These are phyloP conservation scores for Euryodendron excelsum DNA, from an alignment of 148 eudicot species.

Conservation along the genomic window DNA sequence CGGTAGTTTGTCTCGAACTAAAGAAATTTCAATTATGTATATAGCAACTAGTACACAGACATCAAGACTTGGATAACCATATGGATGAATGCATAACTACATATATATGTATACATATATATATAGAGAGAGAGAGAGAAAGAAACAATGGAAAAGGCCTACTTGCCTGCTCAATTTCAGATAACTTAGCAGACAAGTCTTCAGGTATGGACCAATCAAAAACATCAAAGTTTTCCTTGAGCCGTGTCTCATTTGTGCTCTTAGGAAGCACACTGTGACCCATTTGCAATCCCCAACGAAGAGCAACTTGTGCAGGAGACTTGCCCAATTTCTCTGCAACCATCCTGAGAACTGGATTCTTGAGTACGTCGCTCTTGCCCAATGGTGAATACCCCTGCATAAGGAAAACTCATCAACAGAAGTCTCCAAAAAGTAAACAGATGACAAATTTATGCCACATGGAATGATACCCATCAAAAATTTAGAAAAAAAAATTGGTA, in stretches of 20 bases:
- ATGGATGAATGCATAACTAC: too few species aligned
- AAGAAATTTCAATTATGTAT: too few species aligned
- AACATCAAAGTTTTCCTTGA: constrained; percentile 62
- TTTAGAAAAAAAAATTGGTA: not conserved
- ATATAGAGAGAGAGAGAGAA: too few species aligned
- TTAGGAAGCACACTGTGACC: constrained; percentile 86
- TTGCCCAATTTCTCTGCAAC: constrained; percentile 66
- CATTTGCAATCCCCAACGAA: constrained; percentile 82
- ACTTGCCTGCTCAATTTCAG: constrained; percentile 68
- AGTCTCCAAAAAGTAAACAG: too few species aligned
- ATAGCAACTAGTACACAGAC: too few species aligned
- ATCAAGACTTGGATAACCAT: too few species aligned
- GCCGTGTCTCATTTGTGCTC: constrained; percentile 59
- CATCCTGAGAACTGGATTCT: constrained; percentile 47
- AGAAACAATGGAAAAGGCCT: not conserved
- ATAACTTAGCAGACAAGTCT: constrained; percentile 59
- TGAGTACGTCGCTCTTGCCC: constrained; percentile 63
- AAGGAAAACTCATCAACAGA: too few species aligned
- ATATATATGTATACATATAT: too few species aligned
- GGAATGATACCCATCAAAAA: too few species aligned
- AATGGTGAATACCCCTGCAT: constrained; percentile 85
- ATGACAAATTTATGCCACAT: too few species aligned
- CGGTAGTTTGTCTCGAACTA: too few species aligned
- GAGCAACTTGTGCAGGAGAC: constrained; percentile 83
- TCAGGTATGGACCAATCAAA: constrained; percentile 71